These are phyloP conservation scores for Jaltomata sinuosa DNA, from an alignment of 257 asterid genomes.

Conservation along the genomic window DNA sequence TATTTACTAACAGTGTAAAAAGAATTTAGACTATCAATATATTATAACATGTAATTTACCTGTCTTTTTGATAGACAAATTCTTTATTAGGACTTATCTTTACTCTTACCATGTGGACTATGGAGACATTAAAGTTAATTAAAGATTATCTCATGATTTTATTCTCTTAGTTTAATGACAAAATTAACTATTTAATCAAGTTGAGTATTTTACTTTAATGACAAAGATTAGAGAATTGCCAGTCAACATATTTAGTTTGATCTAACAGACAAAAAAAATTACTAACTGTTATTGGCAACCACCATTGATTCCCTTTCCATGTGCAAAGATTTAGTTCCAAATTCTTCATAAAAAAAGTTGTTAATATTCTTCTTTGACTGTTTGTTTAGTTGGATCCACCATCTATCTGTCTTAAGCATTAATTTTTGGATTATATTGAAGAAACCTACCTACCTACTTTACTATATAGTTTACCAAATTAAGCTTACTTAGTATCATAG, in stretches of 20 bases:
- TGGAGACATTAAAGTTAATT: not conserved
- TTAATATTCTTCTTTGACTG: not conserved
- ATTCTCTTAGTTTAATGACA: not conserved
- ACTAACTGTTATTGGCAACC: slow-evolving; percentile 11
- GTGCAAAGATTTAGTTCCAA: slow-evolving; percentile 31
- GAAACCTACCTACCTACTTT: not conserved
- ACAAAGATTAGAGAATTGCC: not conserved
- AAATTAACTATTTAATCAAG: not conserved
- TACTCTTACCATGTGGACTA: not conserved
- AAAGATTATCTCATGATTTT: not conserved
- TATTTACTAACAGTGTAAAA: no score
- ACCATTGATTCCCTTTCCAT: slow-evolving; percentile 36
- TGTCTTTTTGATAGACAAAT: not conserved
- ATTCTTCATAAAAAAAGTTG: not conserved
- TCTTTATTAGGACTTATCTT: not conserved
- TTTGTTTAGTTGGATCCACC: not conserved
- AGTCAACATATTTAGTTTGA: not conserved
- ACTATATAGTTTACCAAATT: not conserved
- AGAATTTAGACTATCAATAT: no score
- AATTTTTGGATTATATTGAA: not conserved
- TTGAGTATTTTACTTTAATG: not conserved
- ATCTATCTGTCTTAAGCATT: not conserved
- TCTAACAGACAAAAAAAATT: slow-evolving; percentile 13
- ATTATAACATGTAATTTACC: no score
- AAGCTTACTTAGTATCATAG: not conserved